Base-by-base conservation (phyloP, 495 filamentous ascomycete genomes). In the Penicillium antarcticum region DNA sequence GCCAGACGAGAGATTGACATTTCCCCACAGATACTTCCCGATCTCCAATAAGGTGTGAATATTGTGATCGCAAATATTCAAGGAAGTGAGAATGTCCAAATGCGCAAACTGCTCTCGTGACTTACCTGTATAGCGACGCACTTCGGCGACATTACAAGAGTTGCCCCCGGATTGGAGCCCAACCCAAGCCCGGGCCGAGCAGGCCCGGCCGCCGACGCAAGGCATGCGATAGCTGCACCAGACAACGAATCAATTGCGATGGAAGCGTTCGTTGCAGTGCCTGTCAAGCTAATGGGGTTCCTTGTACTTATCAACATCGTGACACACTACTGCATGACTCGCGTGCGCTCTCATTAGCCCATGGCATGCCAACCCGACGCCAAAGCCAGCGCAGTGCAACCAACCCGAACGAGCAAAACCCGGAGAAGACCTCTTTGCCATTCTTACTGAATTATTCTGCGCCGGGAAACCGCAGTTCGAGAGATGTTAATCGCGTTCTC, bases 371-470 rank as follows among this genome's bases (percentile, higher is more conserved):
- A 24, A 45, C 17, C 10, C 23, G 42, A 18, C 36, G 26, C 14
- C 48, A 42, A 21, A 24, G 29, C 18, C 31, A 12, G 29, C 33
- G 18, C n/a, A n/a, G 10, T 10, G 10, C 37, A 17, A 18, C 16
- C 3, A 13, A 33, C 26, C 11, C 10, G 8, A 6, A 16, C 10
- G 24, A 21, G 6, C 37, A 9, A 7, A n/a, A 31, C 8, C 16
- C 10, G 18, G 40, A 13, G 11, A 47, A 43, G 48, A 32, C 11
- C 3, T 48, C 45, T 14, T 24, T 56, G 14, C 56, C 56, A 12
- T 59, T 59, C 32, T 17, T 59, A 10, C 26, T 59, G 14, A 55
- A 59, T 16, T 55, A 55, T 31, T 59, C 56, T 9, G 43, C 43
- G 1, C 36, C 56, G 9, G 45, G 44, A 19, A 54, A 45, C 16